These are phyloP conservation scores for Zea mays DNA, from an alignment of 176 grass and related monocot genomes.

Conservation along the genomic window DNA sequence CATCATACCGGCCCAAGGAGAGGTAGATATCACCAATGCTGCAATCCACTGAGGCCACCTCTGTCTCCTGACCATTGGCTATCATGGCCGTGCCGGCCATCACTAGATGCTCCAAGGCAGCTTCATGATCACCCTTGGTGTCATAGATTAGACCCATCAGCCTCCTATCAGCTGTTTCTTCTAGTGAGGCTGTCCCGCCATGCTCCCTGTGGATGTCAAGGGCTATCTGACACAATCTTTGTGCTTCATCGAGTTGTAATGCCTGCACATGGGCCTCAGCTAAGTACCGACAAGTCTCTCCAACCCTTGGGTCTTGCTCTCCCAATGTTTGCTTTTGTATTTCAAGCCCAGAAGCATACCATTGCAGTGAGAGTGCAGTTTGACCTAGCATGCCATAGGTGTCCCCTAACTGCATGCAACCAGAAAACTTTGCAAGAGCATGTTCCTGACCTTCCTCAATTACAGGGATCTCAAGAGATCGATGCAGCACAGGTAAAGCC, in stretches of 20 bases:
- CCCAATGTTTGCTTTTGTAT: conserved; percentile 82
- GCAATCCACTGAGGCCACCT: conserved; percentile 90
- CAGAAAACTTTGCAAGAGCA: conserved; percentile 91
- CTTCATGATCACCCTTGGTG: conserved; percentile 84
- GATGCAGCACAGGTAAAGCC: conserved; percentile 69
- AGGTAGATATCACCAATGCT: conserved; percentile 96
- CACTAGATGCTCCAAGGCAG: conserved; percentile 86
- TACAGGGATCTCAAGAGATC: conserved; percentile 79
- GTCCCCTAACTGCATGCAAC: conserved; percentile 90
- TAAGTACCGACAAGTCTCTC: conserved; percentile 87
- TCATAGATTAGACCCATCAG: conserved; percentile 94
- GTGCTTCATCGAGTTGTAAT: conserved; percentile 80
- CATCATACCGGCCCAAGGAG: conserved; percentile 80
- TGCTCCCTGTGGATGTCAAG: conserved; percentile 78
- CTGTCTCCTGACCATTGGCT: conserved; percentile 83
- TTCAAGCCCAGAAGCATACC: conserved; percentile 68
- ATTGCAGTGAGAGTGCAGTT: conserved; percentile 69
- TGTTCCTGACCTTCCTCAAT: conserved; percentile 81
- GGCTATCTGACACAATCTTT: conserved; percentile 72
- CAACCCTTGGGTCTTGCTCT: conserved; percentile 80
- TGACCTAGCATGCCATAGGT: conserved; percentile 86
- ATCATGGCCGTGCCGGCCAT: conserved; percentile 90
- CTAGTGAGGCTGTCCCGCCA: conserved; percentile 57
- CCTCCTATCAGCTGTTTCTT: conserved; percentile 90
- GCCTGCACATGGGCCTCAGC: conserved; percentile 95